A percentile compares a stretch with the other conserved stretches of the same genome.
These are phyloP conservation scores for Hypoxylon fuscum DNA, from an alignment of 495 filamentous ascomycete species.

Conservation along the genomic window DNA sequence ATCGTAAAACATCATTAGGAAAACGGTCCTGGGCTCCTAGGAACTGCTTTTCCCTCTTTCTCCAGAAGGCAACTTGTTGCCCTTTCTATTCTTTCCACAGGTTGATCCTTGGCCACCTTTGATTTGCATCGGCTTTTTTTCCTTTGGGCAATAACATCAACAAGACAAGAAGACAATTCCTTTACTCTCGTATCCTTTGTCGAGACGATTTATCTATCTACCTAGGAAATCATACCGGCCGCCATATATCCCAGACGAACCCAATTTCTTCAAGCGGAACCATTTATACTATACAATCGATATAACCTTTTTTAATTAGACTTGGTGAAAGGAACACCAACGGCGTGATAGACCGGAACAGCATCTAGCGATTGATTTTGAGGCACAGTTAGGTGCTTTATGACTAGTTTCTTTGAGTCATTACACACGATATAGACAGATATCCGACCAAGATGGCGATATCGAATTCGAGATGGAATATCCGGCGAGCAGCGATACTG, in stretches of 20 bases:
- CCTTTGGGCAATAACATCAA: slow-evolving; percentile 6
- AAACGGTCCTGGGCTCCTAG: slow-evolving; percentile 19
- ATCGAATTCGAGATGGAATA: slow-evolving; percentile 39
- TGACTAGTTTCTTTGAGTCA: slow-evolving; percentile 33
- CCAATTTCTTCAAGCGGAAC: slow-evolving; percentile 14
- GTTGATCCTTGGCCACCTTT: slow-evolving; percentile 61
- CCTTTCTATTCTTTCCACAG: slow-evolving; percentile 56
- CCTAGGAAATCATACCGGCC: slow-evolving; percentile 4
- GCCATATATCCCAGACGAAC: slow-evolving; percentile 14
- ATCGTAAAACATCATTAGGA: slow-evolving; percentile 14
- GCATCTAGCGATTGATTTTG: slow-evolving; percentile 43
- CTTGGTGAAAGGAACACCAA: slow-evolving; percentile 11
- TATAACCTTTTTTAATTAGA: slow-evolving; percentile 33
- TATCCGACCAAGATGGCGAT: slow-evolving; percentile 32
- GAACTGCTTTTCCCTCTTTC: slow-evolving; percentile 13
- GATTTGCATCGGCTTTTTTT: slow-evolving; percentile 37
- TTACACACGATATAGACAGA: slow-evolving; percentile 19
- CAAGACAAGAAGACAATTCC: slow-evolving; percentile 4
- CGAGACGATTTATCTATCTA: slow-evolving; percentile 14
- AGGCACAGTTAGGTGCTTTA: slow-evolving; percentile 3
- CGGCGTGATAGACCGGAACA: slow-evolving; percentile 25
- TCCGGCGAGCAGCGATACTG: slow-evolving; percentile 47
- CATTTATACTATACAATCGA: slow-evolving; percentile 15
- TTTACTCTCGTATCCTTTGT: slow-evolving; percentile 19
- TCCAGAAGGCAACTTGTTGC: slow-evolving; percentile 37